Base-by-base conservation (phyloP, 768 basidiomycete genomes). In the Glaciozyma antarctica region DNA sequence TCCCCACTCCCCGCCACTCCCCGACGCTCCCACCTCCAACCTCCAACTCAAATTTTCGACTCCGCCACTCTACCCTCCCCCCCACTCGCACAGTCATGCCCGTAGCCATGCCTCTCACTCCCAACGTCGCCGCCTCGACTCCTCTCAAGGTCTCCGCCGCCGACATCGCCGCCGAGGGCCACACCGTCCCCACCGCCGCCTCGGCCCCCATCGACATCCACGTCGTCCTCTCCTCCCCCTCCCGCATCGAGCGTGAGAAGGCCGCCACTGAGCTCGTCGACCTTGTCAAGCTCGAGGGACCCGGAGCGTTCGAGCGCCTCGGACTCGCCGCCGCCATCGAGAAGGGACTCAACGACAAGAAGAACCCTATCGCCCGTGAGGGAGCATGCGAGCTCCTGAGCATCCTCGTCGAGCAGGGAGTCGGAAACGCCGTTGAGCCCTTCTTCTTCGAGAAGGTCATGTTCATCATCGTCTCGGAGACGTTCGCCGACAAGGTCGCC, bases 401-500 rank as follows among this genome's bases (percentile, higher is more conserved):
- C 65, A 88, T 88, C 16, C 77, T 93, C 43, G 81, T 52, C 67
- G 69, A 73, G 68, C 61, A 71, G 63, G 81, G 79, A 58, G 80
- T 86, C 63, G 81, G 91, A 34, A 67, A 72, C 51, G 91, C 92
- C 45, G 78, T 81, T 63, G 88, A 84, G 51, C 89, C 91, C 22
- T 77, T 90, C 60, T 79, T 97, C 45, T 80, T 94, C 38, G 81
- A 87, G 16, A 72, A 72, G 71, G 49, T 74, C 64, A 86, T 86
- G 52, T 82, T 93, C 62, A 82, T 87, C n/a, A 75, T 87, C 53
- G 77, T 97, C 61, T 85, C 86, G 77, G 88, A 92, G 62, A 81
- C 93, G 43, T 87, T 92, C 77, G 88, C 89, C 83, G 94, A 98
- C 76, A 97, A 97, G 78, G 90, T 89, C 70, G 90, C 92, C 63